These are phyloP conservation scores for Colletotrichum cuscutae DNA, from an alignment of 2,329 filamentous ascomycete genomes.

Conservation along the genomic window DNA sequence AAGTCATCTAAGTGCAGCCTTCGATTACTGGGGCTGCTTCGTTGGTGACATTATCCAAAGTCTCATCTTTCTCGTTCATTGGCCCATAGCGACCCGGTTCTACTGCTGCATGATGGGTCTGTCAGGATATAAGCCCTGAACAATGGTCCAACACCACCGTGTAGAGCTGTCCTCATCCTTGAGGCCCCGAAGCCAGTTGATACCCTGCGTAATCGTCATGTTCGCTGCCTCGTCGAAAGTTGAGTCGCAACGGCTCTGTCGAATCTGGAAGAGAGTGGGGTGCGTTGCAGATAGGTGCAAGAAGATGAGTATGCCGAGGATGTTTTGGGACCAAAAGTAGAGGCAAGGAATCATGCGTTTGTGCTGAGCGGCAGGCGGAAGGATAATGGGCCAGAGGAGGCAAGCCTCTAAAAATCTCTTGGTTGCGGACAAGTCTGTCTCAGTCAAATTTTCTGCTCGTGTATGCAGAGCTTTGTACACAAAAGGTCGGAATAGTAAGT, in stretches of 20 bases:
- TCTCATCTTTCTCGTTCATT: not conserved
- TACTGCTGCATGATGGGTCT: not conserved
- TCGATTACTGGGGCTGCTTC: not conserved
- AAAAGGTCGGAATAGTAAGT: slow-evolving; percentile 67
- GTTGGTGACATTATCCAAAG: not conserved
- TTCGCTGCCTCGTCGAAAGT: slow-evolving; percentile 61
- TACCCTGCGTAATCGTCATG: slow-evolving; percentile 61
- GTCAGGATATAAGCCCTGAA: slow-evolving; percentile 56
- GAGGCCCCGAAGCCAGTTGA: slow-evolving; percentile 70
- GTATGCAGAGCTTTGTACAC: slow-evolving; percentile 68
- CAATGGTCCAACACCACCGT: slow-evolving; percentile 64
- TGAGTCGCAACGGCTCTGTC: slow-evolving; percentile 57
- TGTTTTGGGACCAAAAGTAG: slow-evolving; percentile 72
- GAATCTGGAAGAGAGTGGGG: slow-evolving; percentile 60
- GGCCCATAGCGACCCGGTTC: not conserved
- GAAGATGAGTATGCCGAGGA: slow-evolving; percentile 67
- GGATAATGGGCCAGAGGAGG: slow-evolving; percentile 69
- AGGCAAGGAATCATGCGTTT: slow-evolving; percentile 68
- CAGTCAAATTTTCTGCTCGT: slow-evolving; percentile 61
- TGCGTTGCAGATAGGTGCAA: slow-evolving; percentile 64
- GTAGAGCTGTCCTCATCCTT: slow-evolving; percentile 64
- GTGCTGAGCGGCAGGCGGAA: slow-evolving; percentile 65
- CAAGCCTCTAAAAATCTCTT: slow-evolving; percentile 66
- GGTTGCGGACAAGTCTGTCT: slow-evolving; percentile 64
- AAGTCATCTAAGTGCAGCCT: not conserved